Evolutionary conservation across 2,329 filamentous ascomycete genomes (phyloP).

Genomic region (Pezicula rhizophila): DNA sequence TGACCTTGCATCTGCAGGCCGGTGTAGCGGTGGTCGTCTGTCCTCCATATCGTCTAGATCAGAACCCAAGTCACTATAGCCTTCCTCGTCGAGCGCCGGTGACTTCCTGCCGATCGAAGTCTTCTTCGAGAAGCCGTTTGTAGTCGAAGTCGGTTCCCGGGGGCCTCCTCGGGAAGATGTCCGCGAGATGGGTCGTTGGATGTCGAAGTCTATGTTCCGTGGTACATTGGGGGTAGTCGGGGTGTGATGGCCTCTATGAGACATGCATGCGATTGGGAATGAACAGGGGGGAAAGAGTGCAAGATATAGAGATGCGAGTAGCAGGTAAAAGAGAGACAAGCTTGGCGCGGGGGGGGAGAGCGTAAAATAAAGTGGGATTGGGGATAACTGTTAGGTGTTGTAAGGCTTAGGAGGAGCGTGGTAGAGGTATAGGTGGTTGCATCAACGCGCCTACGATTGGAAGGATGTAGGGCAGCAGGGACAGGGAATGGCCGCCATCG

Average conservation of each 20-base stretch:
- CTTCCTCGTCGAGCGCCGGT: slow-evolving; percentile 10
- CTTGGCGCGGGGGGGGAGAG: no score
- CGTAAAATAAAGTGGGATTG: no score
- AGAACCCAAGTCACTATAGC: slow-evolving; percentile 18
- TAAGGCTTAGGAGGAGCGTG: no score
- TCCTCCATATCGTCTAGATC: slow-evolving; percentile 24
- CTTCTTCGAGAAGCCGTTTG: slow-evolving; percentile 10
- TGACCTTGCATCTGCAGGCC: slow-evolving; percentile 32
- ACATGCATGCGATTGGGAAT: slow-evolving; percentile 22
- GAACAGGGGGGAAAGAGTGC: not conserved
- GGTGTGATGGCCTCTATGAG: slow-evolving; percentile 20
- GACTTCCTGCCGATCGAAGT: slow-evolving; percentile 4
- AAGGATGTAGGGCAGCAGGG: no score
- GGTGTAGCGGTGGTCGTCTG: slow-evolving; percentile 34
- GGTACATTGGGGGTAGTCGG: slow-evolving; percentile 9
- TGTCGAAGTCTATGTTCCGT: slow-evolving; percentile 8
- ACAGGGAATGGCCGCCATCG: no score
- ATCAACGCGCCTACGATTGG: no score
- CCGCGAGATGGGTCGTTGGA: slow-evolving; percentile 15
- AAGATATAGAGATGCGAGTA: not conserved
- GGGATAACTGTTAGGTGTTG: no score
- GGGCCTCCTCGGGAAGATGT: slow-evolving; percentile 14
- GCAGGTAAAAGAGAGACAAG: not conserved
- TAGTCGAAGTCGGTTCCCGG: slow-evolving; percentile 7
- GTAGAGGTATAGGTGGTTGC: no score